A percentile compares a stretch with the other conserved stretches of the same genome.
These are phyloP conservation scores for Phytophthora colocasiae DNA, from an alignment of 352 stramenopile genomes.

Conservation along the genomic window DNA sequence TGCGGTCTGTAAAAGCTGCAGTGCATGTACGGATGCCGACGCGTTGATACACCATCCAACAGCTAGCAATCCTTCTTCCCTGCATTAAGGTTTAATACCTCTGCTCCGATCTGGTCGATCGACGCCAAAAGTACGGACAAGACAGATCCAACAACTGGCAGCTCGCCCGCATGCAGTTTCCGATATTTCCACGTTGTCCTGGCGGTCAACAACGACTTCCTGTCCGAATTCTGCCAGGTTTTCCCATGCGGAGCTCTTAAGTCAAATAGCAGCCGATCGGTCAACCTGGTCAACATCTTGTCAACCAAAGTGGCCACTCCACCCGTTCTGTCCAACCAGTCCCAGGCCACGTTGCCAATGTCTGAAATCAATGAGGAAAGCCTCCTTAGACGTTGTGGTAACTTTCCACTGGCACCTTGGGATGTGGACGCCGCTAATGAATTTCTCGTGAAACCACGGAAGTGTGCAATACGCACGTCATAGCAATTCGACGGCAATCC, in stretches of 20 bases:
- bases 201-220: background rate
- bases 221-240: background rate
- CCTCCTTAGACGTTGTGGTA: conserved; percentile 2
- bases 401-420: background rate
- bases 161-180: background rate
- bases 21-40: background rate
- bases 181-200: background rate
- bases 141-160: conserved; percentile 10
- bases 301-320: background rate
- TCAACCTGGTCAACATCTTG: background rate
- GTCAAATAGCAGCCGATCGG: background rate
- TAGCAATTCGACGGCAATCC: background rate
- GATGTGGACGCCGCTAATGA: conserved; percentile 22
- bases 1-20: background rate
- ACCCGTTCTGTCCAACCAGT: conserved; percentile 4
- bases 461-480: conserved; percentile 28
- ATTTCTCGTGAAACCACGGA: conserved; percentile 9
- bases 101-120: background rate
- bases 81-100: too few species aligned
- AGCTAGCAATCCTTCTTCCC: too few species aligned
- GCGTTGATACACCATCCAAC: background rate
- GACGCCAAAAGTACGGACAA: background rate
- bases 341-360: background rate
- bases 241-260: background rate
- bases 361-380: conserved; percentile 14